Conservation (phyloP, 2,329 filamentous ascomycete species). For the Stachybotrys elegans region DNA sequence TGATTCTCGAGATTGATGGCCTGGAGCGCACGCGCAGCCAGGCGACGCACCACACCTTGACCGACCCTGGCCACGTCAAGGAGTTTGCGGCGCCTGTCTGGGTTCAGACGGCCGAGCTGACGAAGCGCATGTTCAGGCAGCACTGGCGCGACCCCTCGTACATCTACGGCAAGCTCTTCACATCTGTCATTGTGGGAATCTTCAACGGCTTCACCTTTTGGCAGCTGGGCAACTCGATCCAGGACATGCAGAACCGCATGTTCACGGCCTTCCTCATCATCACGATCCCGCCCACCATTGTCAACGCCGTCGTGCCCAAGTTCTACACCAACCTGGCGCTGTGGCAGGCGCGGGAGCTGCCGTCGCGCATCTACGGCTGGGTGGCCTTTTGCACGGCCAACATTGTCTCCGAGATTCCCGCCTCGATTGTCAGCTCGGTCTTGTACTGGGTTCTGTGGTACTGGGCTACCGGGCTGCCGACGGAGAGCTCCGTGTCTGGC, state of each 20-base stretch:
- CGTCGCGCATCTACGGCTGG: constrained; percentile 71
- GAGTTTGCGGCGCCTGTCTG: constrained; percentile 62
- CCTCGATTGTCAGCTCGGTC: constrained; percentile 55
- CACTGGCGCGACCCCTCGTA: constrained; percentile 75
- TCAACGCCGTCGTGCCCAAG: constrained; percentile 69
- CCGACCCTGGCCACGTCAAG: constrained; percentile 14
- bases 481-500: constrained; percentile 57
- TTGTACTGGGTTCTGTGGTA: constrained; percentile 74
- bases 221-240: constrained; percentile 57
- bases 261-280: constrained; percentile 64
- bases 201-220: constrained; percentile 78
- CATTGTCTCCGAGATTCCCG: constrained; percentile 65
- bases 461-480: constrained; percentile 65
- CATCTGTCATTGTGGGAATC: constrained; percentile 63
- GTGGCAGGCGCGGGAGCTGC: constrained; percentile 68
- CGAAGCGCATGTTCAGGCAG: constrained; percentile 62
- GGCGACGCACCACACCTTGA: neutral
- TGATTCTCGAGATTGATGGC: constrained; percentile 59
- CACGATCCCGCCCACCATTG: constrained; percentile 61
- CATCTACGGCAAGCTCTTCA: constrained; percentile 70
- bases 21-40: constrained; percentile 37
- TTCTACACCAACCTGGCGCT: constrained; percentile 68
- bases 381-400: constrained; percentile 69
- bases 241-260: constrained; percentile 70
- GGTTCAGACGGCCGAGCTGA: constrained; percentile 61